A percentile compares a stretch with the other conserved stretches of the same genome.
These are phyloP conservation scores for Phytophthora fragariae DNA, from an alignment of 352 stramenopile genomes.

Conservation along the genomic window DNA sequence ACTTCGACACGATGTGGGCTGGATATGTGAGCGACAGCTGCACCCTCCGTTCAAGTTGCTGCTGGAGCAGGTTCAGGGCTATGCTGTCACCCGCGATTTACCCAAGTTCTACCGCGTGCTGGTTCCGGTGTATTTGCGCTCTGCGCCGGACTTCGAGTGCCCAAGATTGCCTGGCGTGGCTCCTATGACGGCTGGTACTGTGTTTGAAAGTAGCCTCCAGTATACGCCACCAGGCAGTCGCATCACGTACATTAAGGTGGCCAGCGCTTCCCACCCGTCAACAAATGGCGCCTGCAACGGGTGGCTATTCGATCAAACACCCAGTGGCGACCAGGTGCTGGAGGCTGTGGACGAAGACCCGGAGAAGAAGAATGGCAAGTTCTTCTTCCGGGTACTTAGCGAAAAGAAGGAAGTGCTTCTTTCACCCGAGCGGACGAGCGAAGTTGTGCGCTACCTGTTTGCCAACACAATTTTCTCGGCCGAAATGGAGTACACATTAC, in stretches of 20 bases:
- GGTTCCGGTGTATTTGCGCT: constrained; percentile 70
- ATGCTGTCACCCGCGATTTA: constrained; percentile 68
- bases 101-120: constrained; percentile 84
- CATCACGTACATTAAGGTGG: constrained; percentile 87
- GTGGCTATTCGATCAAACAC: constrained; percentile 76
- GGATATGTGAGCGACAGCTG: constrained; percentile 76
- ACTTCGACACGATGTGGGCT: constrained; percentile 81
- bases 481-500: constrained; percentile 86
- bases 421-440: constrained; percentile 72
- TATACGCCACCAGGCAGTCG: constrained; percentile 78
- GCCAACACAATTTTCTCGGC: constrained; percentile 74
- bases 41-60: constrained; percentile 56
- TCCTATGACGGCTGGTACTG: constrained; percentile 67
- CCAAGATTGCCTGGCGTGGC: constrained; percentile 71
- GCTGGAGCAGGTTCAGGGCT: constrained; percentile 78
- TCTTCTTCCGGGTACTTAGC: constrained; percentile 79
- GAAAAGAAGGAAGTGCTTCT: constrained; percentile 80
- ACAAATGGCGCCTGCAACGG: constrained; percentile 54
- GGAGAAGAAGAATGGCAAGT: constrained; percentile 84
- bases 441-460: constrained; percentile 73
- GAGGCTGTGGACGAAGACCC: constrained; percentile 77
- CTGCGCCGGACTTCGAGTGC: constrained; percentile 81
- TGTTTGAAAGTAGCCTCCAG: constrained; percentile 83
- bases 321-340: constrained; percentile 69
- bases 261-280: constrained; percentile 50